Conservation (phyloP, 441 rosid genomes). For the Syzygium malaccense region DNA sequence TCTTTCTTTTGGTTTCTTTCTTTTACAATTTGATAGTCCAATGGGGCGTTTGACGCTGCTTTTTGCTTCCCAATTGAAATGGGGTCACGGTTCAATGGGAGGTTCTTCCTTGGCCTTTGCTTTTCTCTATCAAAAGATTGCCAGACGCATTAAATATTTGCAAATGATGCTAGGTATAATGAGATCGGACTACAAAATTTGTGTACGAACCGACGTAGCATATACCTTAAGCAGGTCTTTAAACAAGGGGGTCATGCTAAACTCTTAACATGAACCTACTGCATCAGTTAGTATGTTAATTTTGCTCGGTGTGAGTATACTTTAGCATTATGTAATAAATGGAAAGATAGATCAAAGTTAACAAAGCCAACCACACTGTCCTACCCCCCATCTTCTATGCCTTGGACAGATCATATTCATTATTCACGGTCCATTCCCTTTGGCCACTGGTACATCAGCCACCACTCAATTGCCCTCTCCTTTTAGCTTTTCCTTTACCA, state of each 20-base stretch:
- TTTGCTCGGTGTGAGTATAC: background rate
- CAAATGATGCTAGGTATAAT: background rate
- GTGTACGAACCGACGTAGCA: background rate
- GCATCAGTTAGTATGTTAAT: background rate
- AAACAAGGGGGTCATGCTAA: background rate
- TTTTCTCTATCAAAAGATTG: conserved; percentile 4
- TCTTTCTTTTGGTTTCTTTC: background rate
- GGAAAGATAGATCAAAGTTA: background rate
- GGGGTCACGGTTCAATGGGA: conserved; percentile 29
- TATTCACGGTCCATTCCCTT: background rate
- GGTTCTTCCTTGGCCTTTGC: conserved; percentile 40
- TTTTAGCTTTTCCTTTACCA: background rate
- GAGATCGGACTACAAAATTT: background rate
- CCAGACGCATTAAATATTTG: conserved; percentile 12
- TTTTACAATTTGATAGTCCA: conserved; percentile 16
- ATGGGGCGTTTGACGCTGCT: conserved; percentile 15
- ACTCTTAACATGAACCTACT: background rate
- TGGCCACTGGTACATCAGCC: background rate
- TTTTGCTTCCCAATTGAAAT: conserved; percentile 26
- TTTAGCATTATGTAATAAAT: background rate
- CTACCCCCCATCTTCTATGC: background rate
- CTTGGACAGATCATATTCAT: background rate
- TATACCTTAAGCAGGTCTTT: background rate
- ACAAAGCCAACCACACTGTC: background rate
- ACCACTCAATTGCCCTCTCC: background rate